Evolutionary conservation across 1,284 basidiomycete species (phyloP).

Genomic region (Ganoderma leucocontextum): DNA sequence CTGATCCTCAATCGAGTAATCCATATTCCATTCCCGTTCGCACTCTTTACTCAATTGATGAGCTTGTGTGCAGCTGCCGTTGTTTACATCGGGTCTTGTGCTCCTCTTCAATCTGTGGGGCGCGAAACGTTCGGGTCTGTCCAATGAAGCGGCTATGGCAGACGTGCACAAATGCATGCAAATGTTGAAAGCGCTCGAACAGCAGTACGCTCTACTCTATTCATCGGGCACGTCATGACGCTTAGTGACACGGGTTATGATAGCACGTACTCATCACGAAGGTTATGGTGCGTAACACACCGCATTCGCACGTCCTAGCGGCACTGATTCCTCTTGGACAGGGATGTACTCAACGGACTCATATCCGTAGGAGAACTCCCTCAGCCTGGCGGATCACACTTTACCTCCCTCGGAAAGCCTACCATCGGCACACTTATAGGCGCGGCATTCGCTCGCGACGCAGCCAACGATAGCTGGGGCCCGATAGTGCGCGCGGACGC

Average conservation of each 20-base stretch:
- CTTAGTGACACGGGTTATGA: neutral
- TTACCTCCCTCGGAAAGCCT: neutral
- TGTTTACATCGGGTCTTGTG: conserved; percentile 73
- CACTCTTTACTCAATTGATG: neutral
- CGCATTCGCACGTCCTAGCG: neutral
- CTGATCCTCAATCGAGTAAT: conserved; percentile 16
- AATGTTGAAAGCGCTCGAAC: conserved; percentile 60
- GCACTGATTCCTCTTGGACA: neutral
- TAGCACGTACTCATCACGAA: conserved; percentile 12
- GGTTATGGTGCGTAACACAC: conserved; percentile 7
- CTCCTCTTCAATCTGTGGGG: conserved; percentile 82
- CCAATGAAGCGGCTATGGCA: conserved; percentile 61
- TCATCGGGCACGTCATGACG: neutral
- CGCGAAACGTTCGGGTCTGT: conserved; percentile 63
- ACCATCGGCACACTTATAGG: neutral
- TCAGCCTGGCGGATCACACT: neutral
- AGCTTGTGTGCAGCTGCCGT: conserved; percentile 42
- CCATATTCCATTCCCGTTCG: neutral
- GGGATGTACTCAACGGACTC: conserved; percentile 21
- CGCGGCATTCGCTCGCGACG: neutral
- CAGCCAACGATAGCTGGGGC: neutral
- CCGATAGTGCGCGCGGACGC: neutral
- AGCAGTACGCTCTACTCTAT: conserved; percentile 43
- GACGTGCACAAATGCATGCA: conserved; percentile 78
- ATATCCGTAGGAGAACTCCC: conserved; percentile 23